Base-by-base conservation (phyloP, 139 green algal genomes). In the Gonium pectorale region DNA sequence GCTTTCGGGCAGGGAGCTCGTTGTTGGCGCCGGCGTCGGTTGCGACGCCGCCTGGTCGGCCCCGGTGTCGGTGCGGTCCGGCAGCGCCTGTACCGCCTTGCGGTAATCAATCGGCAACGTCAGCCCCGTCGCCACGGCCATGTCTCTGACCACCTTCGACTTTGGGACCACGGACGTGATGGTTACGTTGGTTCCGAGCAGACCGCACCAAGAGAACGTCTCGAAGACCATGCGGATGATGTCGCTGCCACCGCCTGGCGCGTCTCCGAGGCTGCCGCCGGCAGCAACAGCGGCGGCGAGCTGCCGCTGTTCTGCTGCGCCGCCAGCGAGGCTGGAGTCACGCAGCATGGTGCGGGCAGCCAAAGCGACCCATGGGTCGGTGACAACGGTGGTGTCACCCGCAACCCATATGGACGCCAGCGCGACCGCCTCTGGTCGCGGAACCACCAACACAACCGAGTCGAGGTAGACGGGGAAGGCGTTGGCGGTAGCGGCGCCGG, bases 181-280 rank as follows among this genome's bases (percentile, higher is more conserved):
- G 19, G 70, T 79, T 7, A 79, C 70, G 70, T 79, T 79, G 11
- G 33, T 15, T n/a, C 70, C 70, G 3, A 7, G 15, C 44, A 79
- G 51, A 24, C 44, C 70, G 49, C 70, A 79, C 70, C 70, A 79
- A 24, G 7, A 3, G 22, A 79, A 35, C 8, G 19, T 35, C 22
- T 44, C 24, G 13, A 79, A 79, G 31, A 52, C 52, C 8, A 79
- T n/a, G 43, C 67, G 13, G 67, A n/a, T n/a, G 19, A 37, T 17
- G 37, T 19, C 62, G 43, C 9, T 19, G 59, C 15, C 59, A 33
- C 27, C 59, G 27, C 26, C 59, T 21, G 7, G n/a, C 22, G n/a
- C 59, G 27, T 38, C 59, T 29, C 60, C 60, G 19, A 2, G 29
- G 33, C 64, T 33, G 38, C 33, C 31, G 33, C 31, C 64, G 31